phyloP scores from a whole-genome alignment of 1,139 yeast genomes.

The Candida gigantensis region DNA sequence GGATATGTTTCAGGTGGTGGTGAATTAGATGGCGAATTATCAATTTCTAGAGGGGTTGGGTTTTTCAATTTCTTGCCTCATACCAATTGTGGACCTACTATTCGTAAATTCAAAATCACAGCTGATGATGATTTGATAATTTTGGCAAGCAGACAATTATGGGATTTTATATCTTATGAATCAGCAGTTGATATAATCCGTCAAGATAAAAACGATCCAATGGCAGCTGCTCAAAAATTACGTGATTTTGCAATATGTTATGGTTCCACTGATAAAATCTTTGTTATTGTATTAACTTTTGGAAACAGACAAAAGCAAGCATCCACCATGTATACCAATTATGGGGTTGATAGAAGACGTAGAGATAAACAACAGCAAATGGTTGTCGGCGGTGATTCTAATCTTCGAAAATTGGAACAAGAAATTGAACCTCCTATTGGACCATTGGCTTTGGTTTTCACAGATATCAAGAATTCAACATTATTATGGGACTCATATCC shows the following conservation, averaged over 20 bases:
- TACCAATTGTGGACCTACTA: conserved; percentile 85
- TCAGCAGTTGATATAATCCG: conserved; percentile 90
- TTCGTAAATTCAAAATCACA: conserved; percentile 60
- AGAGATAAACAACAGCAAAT: conserved; percentile 43
- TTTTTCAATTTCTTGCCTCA: conserved; percentile 85
- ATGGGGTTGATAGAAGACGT: conserved; percentile 44
- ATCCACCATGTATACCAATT: conserved; percentile 15
- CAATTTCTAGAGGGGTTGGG: conserved; percentile 90
- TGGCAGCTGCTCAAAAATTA: conserved; percentile 89
- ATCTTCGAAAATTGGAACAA: conserved; percentile 79
- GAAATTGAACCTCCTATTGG: conserved; percentile 97
- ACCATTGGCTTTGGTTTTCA: conserved; percentile 90
- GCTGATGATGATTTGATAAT: conserved; percentile 82
- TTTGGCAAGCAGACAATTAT: conserved; percentile 79
- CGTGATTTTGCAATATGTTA: conserved; percentile 94
- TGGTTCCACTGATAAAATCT: conserved; percentile 82
- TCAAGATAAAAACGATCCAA: conserved; percentile 79
- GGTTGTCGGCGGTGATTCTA: conserved; percentile 69
- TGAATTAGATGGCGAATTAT: conserved; percentile 77
- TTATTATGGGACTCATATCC: conserved; percentile 92
- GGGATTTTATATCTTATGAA: conserved; percentile 84
- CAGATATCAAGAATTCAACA: conserved; percentile 95
- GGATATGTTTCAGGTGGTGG: conserved; percentile 89
- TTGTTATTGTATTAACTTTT: conserved; percentile 79
- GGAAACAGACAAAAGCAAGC: conserved; percentile 40